These are phyloP conservation scores for Drosera spatulata DNA, from an alignment of 179 eudicot species.

Conservation along the genomic window DNA sequence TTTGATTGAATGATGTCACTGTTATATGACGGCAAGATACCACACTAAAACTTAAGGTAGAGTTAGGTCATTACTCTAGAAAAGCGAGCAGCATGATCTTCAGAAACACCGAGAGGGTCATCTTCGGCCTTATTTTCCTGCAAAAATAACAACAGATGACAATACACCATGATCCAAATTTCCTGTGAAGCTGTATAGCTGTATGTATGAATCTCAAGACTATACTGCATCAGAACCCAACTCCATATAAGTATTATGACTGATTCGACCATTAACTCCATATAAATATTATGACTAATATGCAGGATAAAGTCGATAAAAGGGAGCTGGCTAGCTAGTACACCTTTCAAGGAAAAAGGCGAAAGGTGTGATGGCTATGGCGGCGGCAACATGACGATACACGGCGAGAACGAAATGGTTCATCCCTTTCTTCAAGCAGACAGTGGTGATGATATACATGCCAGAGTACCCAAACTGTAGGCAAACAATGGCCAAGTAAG, in stretches of 20 bases:
- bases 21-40: neutral
- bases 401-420: slow-evolving; percentile 8
- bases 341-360: slow-evolving; percentile 27
- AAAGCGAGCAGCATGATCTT: slow-evolving; percentile 24
- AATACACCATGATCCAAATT: neutral
- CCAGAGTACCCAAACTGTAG: slow-evolving; percentile 36
- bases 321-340: neutral
- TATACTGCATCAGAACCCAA: neutral
- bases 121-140: slow-evolving; percentile 34
- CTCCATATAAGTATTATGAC: neutral
- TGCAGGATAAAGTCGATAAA: neutral
- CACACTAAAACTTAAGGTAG: neutral
- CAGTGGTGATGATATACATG: slow-evolving; percentile 18
- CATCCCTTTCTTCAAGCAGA: slow-evolving; percentile 10
- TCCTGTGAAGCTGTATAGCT: neutral
- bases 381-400: slow-evolving; percentile 30
- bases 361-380: slow-evolving; percentile 21
- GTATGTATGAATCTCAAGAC: neutral
- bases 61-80: slow-evolving; percentile 19
- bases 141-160: slow-evolving; percentile 3
- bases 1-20: neutral
- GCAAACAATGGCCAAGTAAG: slow-evolving; percentile 18
- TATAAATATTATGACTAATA: too few relatives aligned
- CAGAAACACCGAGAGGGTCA: slow-evolving; percentile 20
- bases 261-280: too few relatives aligned